phyloP scores from a whole-genome alignment of 352 stramenopile genomes.

The Globisporangium rhizosaccharum region DNA sequence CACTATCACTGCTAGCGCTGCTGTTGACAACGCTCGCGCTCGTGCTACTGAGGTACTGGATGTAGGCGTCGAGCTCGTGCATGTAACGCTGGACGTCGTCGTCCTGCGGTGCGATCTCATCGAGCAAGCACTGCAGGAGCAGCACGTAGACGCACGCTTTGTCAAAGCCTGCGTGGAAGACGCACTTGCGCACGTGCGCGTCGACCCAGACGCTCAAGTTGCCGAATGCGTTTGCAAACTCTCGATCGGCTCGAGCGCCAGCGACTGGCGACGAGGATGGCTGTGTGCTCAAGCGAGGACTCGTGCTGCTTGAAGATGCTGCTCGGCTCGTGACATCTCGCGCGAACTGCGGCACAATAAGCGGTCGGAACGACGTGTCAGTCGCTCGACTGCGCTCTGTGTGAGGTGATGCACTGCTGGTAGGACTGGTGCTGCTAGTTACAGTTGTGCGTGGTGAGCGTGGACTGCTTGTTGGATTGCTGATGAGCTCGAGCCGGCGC shows the following conservation, averaged over 20 bases:
- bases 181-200: constrained; percentile 11
- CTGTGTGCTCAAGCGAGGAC: no score
- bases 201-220: constrained; percentile 43
- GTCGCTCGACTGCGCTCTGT: not conserved
- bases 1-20: not conserved
- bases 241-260: not conserved
- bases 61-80: constrained; percentile 21
- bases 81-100: constrained; percentile 3
- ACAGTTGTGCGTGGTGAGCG: not conserved
- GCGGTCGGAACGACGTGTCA: constrained; percentile 2
- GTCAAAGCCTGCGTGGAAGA: constrained; percentile 24
- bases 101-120: constrained; percentile 20
- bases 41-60: constrained; percentile 16
- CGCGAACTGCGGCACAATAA: constrained; percentile 3
- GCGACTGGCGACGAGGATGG: not conserved
- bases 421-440: not conserved
- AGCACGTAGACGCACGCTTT: constrained; percentile 28
- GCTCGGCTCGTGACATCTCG: not conserved
- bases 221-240: constrained; percentile 21
- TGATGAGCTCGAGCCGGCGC: constrained; percentile 25
- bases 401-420: not conserved
- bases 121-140: constrained; percentile 22
- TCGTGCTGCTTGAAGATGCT: no score
- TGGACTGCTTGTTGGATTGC: not conserved
- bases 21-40: not conserved